Evolutionary conservation across 108 stramenopile genomes (phyloP), one percentile per base, ranked within the genome.

Genomic region (Cyclotella cryptica): DNA sequence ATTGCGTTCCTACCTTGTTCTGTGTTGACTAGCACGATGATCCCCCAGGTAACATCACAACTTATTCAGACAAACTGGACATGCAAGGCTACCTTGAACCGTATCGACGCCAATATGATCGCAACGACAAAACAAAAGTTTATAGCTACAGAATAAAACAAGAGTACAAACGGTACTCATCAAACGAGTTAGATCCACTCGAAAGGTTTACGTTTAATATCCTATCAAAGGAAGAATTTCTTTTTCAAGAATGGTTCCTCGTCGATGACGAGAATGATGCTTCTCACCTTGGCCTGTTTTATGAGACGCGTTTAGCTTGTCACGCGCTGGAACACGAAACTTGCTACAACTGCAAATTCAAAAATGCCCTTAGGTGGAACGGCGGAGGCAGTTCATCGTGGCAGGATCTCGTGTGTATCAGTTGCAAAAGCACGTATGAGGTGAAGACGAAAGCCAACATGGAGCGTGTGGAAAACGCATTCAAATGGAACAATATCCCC

Each of bases 391-490:
- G 15, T 0, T n/a, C 47, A 45, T 45, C 66, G 46, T 67, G 66
- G 66, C 66, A 29, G 28, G 66, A 67, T 47, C 28, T 49, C 22
- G 24, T 67, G 19, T 45, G 66, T 17, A 47, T 28, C 0, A 24
- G 22, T 13, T 67, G 63, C 22, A 45, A 47, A 24, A 49, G 28
- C 27, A 67, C 46, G 7, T 67, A 67, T 28, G 47, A 67, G 45
- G 66, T 67, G 28, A 67, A 67, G 66, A 67, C 66, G 28, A 67
- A 67, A 45, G 46, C 24, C 14, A 39, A 67, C 66, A 49, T 28
- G 24, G 66, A 67, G 17, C 21, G 27, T 24, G 66, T 67, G 24
- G 66, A 67, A 39, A 67, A 67, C 8, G 46, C 26, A 10, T 67
- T 67, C 27, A 27, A 29, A 45, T 26, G 27, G 43, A 45, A 67